phyloP scores from a whole-genome alignment of 805 yeast genomes.

The Starmerella scarabaei region DNA sequence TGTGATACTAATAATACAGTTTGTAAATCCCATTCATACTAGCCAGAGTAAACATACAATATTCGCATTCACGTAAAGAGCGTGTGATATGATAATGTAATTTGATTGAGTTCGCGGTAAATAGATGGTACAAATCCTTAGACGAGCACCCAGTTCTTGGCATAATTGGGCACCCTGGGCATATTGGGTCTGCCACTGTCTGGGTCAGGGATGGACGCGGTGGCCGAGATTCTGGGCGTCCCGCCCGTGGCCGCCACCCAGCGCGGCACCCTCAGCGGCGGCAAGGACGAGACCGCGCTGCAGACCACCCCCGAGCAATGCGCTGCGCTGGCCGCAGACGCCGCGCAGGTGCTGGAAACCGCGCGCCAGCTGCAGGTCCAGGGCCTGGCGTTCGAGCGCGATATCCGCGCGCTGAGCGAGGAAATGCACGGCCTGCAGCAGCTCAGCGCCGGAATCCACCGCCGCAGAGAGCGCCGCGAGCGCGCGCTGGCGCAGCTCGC shows the following conservation, averaged over 20 bases:
- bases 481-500: conserved; percentile 41
- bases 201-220: neutral
- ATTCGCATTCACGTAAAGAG: too few species aligned
- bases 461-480: conserved; percentile 37
- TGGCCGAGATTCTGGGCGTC: conserved; percentile 1
- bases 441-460: conserved; percentile 38
- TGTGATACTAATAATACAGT: too few species aligned
- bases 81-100: too few species aligned
- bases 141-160: too few species aligned
- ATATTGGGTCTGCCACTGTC: too few species aligned
- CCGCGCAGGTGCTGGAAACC: neutral
- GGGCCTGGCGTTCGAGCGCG: conserved; percentile 37
- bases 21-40: too few species aligned
- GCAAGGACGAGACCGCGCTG: conserved; percentile 6
- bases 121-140: too few species aligned
- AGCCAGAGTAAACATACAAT: too few species aligned
- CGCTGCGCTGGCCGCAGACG: conserved; percentile 1
- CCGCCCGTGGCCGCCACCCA: neutral
- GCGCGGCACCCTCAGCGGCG: too few species aligned
- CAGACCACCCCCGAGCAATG: conserved; percentile 1
- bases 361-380: conserved; percentile 7
- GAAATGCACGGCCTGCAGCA: conserved; percentile 51
- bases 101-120: too few species aligned
- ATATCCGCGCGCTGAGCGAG: conserved; percentile 41
- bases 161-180: too few species aligned